phyloP scores from a whole-genome alignment of 2,329 filamentous ascomycete genomes.

The Aureobasidium zeae region DNA sequence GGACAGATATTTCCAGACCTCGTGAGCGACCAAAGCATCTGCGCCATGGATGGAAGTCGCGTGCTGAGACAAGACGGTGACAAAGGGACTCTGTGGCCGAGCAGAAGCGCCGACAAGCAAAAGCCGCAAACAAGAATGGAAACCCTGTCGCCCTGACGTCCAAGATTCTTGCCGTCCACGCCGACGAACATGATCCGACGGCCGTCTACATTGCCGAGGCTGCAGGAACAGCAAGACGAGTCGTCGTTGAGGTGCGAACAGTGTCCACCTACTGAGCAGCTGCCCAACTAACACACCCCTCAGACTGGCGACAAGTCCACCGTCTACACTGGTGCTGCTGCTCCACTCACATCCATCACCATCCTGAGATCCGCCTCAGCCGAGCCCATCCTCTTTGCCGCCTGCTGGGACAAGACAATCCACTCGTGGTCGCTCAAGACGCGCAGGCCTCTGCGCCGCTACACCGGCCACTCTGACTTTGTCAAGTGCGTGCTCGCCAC shows the following conservation, averaged over 20 bases:
- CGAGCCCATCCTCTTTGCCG: slow-evolving; percentile 60
- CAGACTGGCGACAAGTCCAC: slow-evolving; percentile 38
- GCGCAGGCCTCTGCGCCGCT: slow-evolving; percentile 47
- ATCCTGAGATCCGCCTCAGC: slow-evolving; percentile 41
- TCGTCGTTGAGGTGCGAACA: slow-evolving; percentile 65
- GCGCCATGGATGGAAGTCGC: background rate
- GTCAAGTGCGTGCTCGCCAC: slow-evolving; percentile 69
- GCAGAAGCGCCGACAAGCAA: slow-evolving; percentile 56
- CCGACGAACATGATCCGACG: slow-evolving; percentile 54
- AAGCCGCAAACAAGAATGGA: slow-evolving; percentile 74
- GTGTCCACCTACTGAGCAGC: background rate
- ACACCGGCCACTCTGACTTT: slow-evolving; percentile 74
- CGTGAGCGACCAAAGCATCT: slow-evolving; percentile 46
- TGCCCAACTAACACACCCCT: background rate
- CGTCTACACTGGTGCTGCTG: slow-evolving; percentile 62
- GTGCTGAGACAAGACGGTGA: slow-evolving; percentile 21
- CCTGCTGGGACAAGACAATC: slow-evolving; percentile 88
- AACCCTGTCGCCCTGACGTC: slow-evolving; percentile 70
- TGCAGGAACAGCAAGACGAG: slow-evolving; percentile 64
- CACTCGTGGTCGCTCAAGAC: slow-evolving; percentile 71
- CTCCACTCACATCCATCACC: slow-evolving; percentile 70
- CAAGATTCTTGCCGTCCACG: slow-evolving; percentile 69
- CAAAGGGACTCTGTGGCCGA: slow-evolving; percentile 42
- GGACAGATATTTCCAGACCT: slow-evolving; percentile 85
- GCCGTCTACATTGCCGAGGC: slow-evolving; percentile 77